These are phyloP conservation scores for Psilocybe cyanescens DNA, from an alignment of 768 basidiomycete species.

Conservation along the genomic window DNA sequence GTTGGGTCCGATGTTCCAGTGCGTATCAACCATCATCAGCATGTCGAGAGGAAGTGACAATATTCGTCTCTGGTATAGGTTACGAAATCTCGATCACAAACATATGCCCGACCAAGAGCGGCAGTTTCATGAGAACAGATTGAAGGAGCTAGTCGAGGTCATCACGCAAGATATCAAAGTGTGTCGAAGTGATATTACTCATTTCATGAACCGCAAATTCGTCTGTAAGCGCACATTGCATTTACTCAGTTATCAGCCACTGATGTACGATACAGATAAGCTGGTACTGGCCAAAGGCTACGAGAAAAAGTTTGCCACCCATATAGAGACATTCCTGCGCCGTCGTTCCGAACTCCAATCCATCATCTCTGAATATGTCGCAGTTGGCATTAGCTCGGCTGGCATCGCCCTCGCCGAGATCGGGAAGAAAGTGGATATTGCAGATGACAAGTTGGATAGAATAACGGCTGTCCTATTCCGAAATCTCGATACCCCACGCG, in stretches of 20 bases:
- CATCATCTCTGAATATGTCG: slow-evolving; percentile 10
- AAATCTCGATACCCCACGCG: slow-evolving; percentile 34
- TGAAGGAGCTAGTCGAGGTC: slow-evolving; percentile 7
- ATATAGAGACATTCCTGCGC: slow-evolving; percentile 13
- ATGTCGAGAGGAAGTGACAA: not conserved
- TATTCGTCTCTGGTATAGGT: slow-evolving; percentile 9
- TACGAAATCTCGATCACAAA: slow-evolving; percentile 19
- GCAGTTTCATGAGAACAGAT: slow-evolving; percentile 5
- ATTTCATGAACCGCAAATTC: slow-evolving; percentile 14
- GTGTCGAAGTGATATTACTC: slow-evolving; percentile 15
- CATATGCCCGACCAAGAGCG: slow-evolving; percentile 25
- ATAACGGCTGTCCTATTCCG: slow-evolving; percentile 29
- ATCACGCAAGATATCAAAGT: slow-evolving; percentile 16
- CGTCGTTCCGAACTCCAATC: slow-evolving; percentile 9
- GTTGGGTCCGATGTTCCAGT: slow-evolving; percentile 47
- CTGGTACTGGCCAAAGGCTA: slow-evolving; percentile 14
- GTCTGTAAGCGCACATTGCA: slow-evolving; percentile 1
- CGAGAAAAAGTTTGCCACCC: slow-evolving; percentile 13
- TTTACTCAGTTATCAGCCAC: not conserved
- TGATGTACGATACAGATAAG: not conserved
- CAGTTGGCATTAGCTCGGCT: slow-evolving; percentile 28
- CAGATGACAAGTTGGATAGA: slow-evolving; percentile 27
- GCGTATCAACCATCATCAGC: slow-evolving; percentile 8
- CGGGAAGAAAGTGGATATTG: slow-evolving; percentile 28
- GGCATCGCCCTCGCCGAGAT: slow-evolving; percentile 29